Percentiles rank a stretch among this genome's conserved stretches.
phyloP scores from a whole-genome alignment of 2,329 filamentous ascomycete species.

The Onygenales sp. region DNA sequence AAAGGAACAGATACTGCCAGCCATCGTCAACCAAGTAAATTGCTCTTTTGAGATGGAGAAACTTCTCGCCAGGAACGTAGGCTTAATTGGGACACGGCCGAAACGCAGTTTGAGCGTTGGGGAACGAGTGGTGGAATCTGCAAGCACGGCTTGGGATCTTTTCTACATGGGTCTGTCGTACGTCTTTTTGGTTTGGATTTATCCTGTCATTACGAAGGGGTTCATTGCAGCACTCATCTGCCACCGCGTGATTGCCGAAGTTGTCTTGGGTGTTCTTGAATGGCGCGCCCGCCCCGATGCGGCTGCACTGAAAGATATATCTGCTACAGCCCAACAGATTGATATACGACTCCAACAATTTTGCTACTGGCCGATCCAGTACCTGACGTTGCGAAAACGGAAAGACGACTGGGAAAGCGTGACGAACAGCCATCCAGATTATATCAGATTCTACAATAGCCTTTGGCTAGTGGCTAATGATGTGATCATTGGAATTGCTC shows the following conservation, averaged over 20 bases:
- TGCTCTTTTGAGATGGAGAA: slow-evolving; percentile 86
- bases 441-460: slow-evolving; percentile 98
- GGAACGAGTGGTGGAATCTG: slow-evolving; percentile 88
- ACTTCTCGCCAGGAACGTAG: slow-evolving; percentile 79
- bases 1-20: slow-evolving; percentile 71
- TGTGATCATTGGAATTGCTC: slow-evolving; percentile 92
- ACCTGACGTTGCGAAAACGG: slow-evolving; percentile 77
- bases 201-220: slow-evolving; percentile 61
- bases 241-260: slow-evolving; percentile 72
- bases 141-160: slow-evolving; percentile 73
- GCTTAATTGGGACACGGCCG: slow-evolving; percentile 69
- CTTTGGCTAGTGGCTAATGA: slow-evolving; percentile 98
- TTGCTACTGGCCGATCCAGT: slow-evolving; percentile 98
- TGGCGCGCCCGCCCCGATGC: slow-evolving; percentile 71
- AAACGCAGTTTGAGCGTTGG: slow-evolving; percentile 86
- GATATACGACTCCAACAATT: slow-evolving; percentile 97
- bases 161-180: slow-evolving; percentile 60
- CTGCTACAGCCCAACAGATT: slow-evolving; percentile 91
- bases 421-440: slow-evolving; percentile 90
- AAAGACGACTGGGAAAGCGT: slow-evolving; percentile 94
- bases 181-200: slow-evolving; percentile 62
- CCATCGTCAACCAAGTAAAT: slow-evolving; percentile 88
- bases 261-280: slow-evolving; percentile 69
- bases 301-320: slow-evolving; percentile 87
- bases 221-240: slow-evolving; percentile 73